phyloP scores from a whole-genome alignment of 2,329 filamentous ascomycete species.

The Aspergillus clavatus region DNA sequence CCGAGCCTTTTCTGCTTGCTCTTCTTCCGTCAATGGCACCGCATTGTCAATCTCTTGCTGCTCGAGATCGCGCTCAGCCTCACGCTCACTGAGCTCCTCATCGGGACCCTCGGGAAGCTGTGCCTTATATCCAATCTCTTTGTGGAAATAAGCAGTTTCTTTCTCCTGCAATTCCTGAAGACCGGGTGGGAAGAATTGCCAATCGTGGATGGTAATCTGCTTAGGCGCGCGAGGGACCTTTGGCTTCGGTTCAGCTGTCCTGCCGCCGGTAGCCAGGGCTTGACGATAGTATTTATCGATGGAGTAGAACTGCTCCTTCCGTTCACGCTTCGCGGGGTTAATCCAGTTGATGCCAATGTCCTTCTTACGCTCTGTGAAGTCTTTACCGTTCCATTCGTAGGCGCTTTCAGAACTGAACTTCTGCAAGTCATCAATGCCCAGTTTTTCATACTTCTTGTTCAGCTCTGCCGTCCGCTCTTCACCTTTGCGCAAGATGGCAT shows the following conservation, averaged over 20 bases:
- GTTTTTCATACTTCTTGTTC: slow-evolving; percentile 91
- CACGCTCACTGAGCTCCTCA: slow-evolving; percentile 76
- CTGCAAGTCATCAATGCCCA: slow-evolving; percentile 93
- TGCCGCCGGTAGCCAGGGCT: slow-evolving; percentile 74
- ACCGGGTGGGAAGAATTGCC: slow-evolving; percentile 87
- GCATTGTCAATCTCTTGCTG: slow-evolving; percentile 93
- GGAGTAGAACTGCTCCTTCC: slow-evolving; percentile 95
- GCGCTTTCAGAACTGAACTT: slow-evolving; percentile 97
- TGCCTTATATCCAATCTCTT: slow-evolving; percentile 93
- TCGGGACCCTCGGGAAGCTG: slow-evolving; percentile 84
- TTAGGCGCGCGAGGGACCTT: slow-evolving; percentile 95
- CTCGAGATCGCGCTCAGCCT: slow-evolving; percentile 79
- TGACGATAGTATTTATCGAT: slow-evolving; percentile 99
- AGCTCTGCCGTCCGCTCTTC: slow-evolving; percentile 85
- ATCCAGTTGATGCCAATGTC: slow-evolving; percentile 95
- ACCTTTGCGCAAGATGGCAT: slow-evolving; percentile 77
- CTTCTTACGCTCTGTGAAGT: slow-evolving; percentile 87
- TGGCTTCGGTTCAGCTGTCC: slow-evolving; percentile 78
- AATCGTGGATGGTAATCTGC: slow-evolving; percentile 87
- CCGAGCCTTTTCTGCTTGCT: slow-evolving; percentile 77
- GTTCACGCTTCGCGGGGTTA: slow-evolving; percentile 95
- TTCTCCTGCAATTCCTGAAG: slow-evolving; percentile 89
- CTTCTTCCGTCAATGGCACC: slow-evolving; percentile 79
- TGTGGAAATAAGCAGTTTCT: slow-evolving; percentile 91
- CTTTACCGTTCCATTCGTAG: slow-evolving; percentile 98